phyloP scores from a whole-genome alignment of 73 alveolate species.

The Loxodes magnus region DNA sequence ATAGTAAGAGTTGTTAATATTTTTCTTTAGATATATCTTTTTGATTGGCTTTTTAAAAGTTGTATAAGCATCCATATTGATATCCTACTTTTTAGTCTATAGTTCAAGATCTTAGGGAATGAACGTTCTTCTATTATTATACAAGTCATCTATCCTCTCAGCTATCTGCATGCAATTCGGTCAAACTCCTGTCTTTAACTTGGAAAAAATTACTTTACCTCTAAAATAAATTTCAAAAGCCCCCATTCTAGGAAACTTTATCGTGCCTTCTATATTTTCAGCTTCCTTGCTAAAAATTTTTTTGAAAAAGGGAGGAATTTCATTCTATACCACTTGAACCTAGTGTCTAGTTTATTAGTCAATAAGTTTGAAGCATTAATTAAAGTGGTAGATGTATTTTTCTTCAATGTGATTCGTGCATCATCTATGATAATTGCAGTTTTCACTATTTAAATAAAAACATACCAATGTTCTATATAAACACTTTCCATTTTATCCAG shows the following conservation, averaged over 20 bases:
- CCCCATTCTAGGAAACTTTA: slow-evolving; percentile 30
- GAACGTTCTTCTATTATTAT: no score
- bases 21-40: no score
- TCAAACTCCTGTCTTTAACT: slow-evolving; percentile 27
- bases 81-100: no score
- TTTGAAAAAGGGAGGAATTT: slow-evolving; percentile 2
- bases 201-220: slow-evolving; percentile 18
- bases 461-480: slow-evolving; percentile 28
- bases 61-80: no score
- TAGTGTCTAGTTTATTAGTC: slow-evolving; percentile 11
- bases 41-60: no score
- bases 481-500: no score
- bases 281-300: background rate
- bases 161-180: slow-evolving; percentile 24
- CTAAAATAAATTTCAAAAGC: slow-evolving; percentile 31
- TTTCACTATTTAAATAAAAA: background rate
- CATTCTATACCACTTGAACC: slow-evolving; percentile 13
- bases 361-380: slow-evolving; percentile 5
- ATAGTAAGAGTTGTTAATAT: no score
- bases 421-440: slow-evolving; percentile 31
- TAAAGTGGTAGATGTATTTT: slow-evolving; percentile 9
- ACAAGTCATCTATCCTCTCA: no score
- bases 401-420: slow-evolving; percentile 26
- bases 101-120: no score
- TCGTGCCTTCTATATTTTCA: slow-evolving; percentile 1